A percentile compares a stretch with the other conserved stretches of the same genome.
Evolutionary conservation across 345 rosid genomes (phyloP).

Genomic region (Aethionema arabicum): DNA sequence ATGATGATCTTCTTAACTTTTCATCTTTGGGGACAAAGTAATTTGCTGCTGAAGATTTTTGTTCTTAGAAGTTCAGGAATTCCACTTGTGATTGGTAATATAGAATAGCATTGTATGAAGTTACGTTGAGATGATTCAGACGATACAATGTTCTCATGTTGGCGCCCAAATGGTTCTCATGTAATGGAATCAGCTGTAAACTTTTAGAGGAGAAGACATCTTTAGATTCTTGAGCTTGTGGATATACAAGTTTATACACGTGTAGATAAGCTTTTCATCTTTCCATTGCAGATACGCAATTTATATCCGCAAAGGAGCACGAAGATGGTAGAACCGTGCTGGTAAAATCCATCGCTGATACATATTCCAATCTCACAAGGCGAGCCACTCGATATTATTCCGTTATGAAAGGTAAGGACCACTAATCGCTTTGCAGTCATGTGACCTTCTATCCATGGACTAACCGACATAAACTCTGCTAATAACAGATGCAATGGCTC

Average conservation of each 20-base stretch:
- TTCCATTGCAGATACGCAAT: slow-evolving; percentile 40
- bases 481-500: slow-evolving; percentile 40
- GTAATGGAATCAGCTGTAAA: slow-evolving; percentile 2
- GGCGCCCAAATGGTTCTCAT: neutral
- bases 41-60: neutral
- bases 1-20: slow-evolving; percentile 15
- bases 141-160: neutral
- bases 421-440: neutral
- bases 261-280: slow-evolving; percentile 14
- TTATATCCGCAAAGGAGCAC: slow-evolving; percentile 40
- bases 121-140: neutral
- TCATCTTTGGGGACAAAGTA: neutral
- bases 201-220: neutral
- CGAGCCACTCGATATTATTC: slow-evolving; percentile 60
- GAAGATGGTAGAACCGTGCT: slow-evolving; percentile 51
- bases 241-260: neutral
- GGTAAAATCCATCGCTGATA: slow-evolving; percentile 52
- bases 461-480: slow-evolving; percentile 27
- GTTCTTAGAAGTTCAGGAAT: neutral
- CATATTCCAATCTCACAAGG: slow-evolving; percentile 69
- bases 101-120: neutral
- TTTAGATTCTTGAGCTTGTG: neutral
- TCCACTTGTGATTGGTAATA: slow-evolving; percentile 6
- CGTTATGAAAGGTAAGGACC: slow-evolving; percentile 52
- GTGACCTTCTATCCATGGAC: slow-evolving; percentile 19